phyloP scores from a whole-genome alignment of 2,329 filamentous ascomycete species.

The Amphichorda felina region DNA sequence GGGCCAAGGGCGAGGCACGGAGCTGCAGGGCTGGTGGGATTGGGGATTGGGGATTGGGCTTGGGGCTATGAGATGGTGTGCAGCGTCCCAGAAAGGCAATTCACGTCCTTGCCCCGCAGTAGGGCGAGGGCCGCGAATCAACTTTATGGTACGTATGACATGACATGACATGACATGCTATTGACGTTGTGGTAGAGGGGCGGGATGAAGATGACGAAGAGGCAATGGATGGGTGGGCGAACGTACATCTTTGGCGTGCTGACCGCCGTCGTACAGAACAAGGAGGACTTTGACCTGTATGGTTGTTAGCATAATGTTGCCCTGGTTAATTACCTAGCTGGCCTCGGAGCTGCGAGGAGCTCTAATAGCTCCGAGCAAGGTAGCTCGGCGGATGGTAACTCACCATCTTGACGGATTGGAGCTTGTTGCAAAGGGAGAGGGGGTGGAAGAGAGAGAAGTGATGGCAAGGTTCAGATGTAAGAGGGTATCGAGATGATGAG shows the following conservation, averaged over 20 bases:
- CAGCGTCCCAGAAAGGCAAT: background rate
- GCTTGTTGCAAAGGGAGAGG: background rate
- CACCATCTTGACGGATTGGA: conserved; percentile 1
- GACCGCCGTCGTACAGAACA: conserved; percentile 83
- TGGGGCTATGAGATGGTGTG: too few species aligned
- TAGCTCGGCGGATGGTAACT: background rate
- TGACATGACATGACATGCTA: background rate
- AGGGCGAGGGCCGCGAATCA: too few species aligned
- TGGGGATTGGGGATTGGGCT: too few species aligned
- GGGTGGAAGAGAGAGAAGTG: too few species aligned
- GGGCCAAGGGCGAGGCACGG: too few species aligned
- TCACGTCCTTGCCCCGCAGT: background rate
- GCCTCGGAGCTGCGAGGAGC: too few species aligned
- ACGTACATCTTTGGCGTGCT: conserved; percentile 76
- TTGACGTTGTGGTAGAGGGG: background rate
- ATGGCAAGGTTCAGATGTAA: too few species aligned
- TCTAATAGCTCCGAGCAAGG: too few species aligned
- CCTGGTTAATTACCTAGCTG: too few species aligned
- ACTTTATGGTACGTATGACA: too few species aligned
- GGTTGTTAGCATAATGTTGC: conserved; percentile 1
- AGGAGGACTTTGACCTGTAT: conserved; percentile 84
- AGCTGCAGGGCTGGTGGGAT: too few species aligned
- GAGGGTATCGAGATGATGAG: too few species aligned
- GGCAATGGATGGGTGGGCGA: background rate
- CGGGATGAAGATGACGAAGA: conserved; percentile 3